A percentile compares a stretch with the other conserved stretches of the same genome.
Conservation (phyloP, 192 early-diverging fungal species). For the Umbelopsis vinacea region DNA sequence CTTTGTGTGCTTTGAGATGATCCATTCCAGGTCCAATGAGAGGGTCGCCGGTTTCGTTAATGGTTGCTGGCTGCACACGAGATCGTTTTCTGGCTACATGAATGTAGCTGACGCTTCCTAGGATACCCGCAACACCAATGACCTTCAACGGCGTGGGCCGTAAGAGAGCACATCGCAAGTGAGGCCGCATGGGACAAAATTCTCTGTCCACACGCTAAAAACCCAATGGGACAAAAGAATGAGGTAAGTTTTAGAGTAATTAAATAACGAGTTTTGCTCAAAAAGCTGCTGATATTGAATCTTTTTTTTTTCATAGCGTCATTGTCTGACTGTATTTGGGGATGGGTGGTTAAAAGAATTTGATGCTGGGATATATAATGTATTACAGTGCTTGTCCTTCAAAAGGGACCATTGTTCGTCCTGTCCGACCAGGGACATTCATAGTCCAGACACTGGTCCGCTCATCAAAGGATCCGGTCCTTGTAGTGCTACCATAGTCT, state of each 20-base stretch:
- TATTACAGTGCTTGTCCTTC: constrained; percentile 12
- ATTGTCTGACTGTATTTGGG: too few species aligned
- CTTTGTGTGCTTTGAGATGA: neutral
- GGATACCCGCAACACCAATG: neutral
- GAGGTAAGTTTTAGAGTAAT: too few species aligned
- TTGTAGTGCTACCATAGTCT: constrained; percentile 4
- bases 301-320: neutral
- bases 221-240: too few species aligned
- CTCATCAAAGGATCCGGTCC: constrained; percentile 2
- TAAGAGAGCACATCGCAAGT: neutral
- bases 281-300: neutral
- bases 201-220: too few species aligned
- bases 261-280: too few species aligned
- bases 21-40: constrained; percentile 16
- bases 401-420: neutral
- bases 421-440: constrained; percentile 23
- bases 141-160: neutral
- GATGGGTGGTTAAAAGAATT: neutral
- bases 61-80: neutral
- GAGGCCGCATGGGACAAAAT: neutral
- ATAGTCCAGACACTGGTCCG: constrained; percentile 16
- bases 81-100: neutral
- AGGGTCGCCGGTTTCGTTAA: neutral
- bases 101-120: neutral
- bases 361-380: neutral